Percentiles rank a stretch among this genome's conserved stretches.
Conservation (phyloP, 306 rosid genomes). For the Rubus idaeus region DNA sequence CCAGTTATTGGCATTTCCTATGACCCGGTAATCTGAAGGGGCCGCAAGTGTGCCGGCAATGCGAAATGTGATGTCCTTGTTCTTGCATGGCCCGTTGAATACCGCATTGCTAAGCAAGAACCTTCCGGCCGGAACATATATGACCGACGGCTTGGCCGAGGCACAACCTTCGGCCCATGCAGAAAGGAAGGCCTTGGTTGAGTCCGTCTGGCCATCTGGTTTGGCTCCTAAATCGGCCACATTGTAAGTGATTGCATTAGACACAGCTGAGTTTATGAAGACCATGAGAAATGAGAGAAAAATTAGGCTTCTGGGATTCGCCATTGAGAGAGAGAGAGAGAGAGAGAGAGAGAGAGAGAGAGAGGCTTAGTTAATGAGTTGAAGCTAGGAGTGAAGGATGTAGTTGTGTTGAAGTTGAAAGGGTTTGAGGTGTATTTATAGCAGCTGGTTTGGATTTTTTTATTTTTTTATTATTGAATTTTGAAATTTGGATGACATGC, state of each 20-base stretch:
- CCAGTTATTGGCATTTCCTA: conserved; percentile 41
- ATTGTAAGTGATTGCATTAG: conserved; percentile 11
- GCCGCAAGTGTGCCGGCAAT: conserved; percentile 47
- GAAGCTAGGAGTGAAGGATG: background rate
- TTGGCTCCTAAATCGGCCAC: conserved; percentile 39
- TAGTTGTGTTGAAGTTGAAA: background rate
- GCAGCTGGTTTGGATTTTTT: background rate
- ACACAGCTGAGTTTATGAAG: background rate
- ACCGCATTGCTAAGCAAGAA: conserved; percentile 29
- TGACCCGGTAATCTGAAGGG: conserved; percentile 35
- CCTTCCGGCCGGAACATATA: conserved; percentile 43
- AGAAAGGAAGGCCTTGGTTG: conserved; percentile 31
- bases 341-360: background rate
- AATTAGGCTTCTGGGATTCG: conserved; percentile 7
- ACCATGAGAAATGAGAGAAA: background rate
- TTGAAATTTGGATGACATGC: background rate
- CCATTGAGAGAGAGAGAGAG: conserved; percentile 14
- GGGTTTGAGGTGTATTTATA: conserved; percentile 28
- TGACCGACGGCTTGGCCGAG: conserved; percentile 29
- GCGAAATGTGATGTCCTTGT: conserved; percentile 27
- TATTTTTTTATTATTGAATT: too few relatives aligned
- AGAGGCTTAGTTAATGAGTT: background rate
- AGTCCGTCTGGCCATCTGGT: conserved; percentile 34
- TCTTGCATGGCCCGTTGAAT: conserved; percentile 46
- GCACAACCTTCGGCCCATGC: conserved; percentile 46